Conservation (phyloP, 1,284 basidiomycete genomes). For the Ganoderma sinense region DNA sequence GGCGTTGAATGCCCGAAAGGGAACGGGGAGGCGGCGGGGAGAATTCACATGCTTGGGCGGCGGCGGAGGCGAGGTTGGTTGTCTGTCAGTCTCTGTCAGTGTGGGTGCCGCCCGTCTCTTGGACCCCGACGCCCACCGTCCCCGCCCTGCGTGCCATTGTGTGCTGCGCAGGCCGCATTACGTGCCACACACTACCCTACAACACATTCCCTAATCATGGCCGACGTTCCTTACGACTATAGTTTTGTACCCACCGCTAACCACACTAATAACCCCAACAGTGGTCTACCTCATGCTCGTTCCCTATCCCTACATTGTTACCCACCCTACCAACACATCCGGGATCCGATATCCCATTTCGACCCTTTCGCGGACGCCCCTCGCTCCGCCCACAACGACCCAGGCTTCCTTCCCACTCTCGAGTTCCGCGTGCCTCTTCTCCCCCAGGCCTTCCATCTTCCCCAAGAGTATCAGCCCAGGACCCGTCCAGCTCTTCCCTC, state of each 20-base stretch:
- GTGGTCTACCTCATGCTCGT: constrained; percentile 19
- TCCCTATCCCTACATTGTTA: constrained; percentile 27
- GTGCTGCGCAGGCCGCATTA: constrained; percentile 25
- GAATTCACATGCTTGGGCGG: constrained; percentile 14
- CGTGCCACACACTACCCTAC: constrained; percentile 23
- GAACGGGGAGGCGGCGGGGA: constrained; percentile 13
- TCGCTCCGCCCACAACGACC: neutral
- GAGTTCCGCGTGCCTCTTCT: constrained; percentile 30
- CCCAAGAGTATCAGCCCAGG: constrained; percentile 46
- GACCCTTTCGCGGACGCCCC: constrained; percentile 15
- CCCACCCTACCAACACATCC: constrained; percentile 31
- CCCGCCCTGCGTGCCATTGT: constrained; percentile 14
- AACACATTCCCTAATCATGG: constrained; percentile 32
- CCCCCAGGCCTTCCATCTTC: constrained; percentile 6
- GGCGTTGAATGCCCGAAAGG: constrained; percentile 34
- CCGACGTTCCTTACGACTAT: constrained; percentile 33
- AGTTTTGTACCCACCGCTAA: constrained; percentile 33
- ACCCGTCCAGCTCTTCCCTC: constrained; percentile 13
- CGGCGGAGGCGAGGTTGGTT: constrained; percentile 18
- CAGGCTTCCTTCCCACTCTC: constrained; percentile 12
- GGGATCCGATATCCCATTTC: constrained; percentile 11
- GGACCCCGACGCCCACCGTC: constrained; percentile 31
- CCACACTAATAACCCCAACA: constrained; percentile 20
- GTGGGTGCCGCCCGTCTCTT: constrained; percentile 5
- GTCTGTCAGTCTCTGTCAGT: too few relatives aligned